Evolutionary conservation across 805 yeast species (phyloP).

Genomic region (Starmerella roubikii): DNA sequence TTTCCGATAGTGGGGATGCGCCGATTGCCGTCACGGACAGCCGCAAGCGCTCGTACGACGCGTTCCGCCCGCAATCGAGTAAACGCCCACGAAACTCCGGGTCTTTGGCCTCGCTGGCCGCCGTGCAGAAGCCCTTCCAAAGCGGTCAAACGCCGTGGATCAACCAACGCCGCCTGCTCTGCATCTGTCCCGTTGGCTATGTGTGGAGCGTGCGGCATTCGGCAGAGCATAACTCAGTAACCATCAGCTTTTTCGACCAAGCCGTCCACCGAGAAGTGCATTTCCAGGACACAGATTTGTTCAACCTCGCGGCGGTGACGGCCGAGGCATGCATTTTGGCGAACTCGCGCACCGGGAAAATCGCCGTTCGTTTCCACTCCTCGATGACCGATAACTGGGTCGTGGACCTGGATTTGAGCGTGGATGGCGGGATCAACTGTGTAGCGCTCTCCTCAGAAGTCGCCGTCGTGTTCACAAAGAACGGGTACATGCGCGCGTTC

Average conservation of each 20-base stretch:
- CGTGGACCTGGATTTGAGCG: conserved; percentile 8
- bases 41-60: not conserved
- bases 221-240: conserved; percentile 49
- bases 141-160: conserved; percentile 83
- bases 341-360: conserved; percentile 27
- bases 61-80: not conserved
- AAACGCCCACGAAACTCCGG: not conserved
- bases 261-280: conserved; percentile 66
- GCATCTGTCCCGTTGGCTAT: conserved; percentile 71
- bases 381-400: conserved; percentile 60
- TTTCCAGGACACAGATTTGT: conserved; percentile 60
- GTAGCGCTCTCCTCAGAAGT: conserved; percentile 51
- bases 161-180: conserved; percentile 55
- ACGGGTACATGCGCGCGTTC: conserved; percentile 61
- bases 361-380: conserved; percentile 60
- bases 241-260: conserved; percentile 76
- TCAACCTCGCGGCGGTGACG: conserved; percentile 63
- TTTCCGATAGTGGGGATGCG: too few relatives aligned
- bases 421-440: conserved; percentile 39
- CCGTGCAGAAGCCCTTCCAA: conserved; percentile 43
- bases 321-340: conserved; percentile 55
- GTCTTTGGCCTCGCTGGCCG: not conserved
- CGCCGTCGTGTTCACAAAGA: conserved; percentile 56
- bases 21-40: not conserved
- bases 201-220: conserved; percentile 61